Evolutionary conservation across 2,329 filamentous ascomycete genomes (phyloP).

Genomic region (Eutypella sp.): DNA sequence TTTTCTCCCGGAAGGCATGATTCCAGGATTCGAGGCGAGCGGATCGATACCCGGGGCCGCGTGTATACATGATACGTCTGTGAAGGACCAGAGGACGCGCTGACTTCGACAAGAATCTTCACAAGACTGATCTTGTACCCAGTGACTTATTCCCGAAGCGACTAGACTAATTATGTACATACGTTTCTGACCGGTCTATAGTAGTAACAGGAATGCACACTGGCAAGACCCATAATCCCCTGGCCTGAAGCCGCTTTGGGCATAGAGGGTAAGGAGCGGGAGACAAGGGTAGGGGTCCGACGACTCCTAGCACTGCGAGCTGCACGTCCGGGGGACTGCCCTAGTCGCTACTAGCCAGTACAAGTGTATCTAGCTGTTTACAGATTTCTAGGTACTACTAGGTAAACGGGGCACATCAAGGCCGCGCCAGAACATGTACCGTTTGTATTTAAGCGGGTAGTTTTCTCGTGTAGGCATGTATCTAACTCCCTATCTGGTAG

Average conservation of each 20-base stretch:
- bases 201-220: no score
- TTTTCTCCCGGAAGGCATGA: neutral
- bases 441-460: no score
- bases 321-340: no score
- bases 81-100: no score
- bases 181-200: neutral
- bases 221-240: neutral
- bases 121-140: no score
- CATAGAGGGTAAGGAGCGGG: neutral
- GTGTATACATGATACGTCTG: no score
- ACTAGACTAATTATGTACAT: neutral
- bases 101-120: no score
- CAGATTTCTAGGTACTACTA: no score
- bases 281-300: neutral
- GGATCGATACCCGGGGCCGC: neutral
- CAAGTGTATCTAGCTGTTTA: neutral
- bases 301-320: neutral
- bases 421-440: no score
- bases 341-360: neutral
- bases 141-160: neutral
- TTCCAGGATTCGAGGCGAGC: slow-evolving; percentile 1
- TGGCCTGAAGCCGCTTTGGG: neutral
- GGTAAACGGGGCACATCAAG: no score
- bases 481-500: neutral
- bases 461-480: no score